These are phyloP conservation scores for Trichoderma koningii DNA, from an alignment of 2,329 filamentous ascomycete genomes.

Conservation along the genomic window DNA sequence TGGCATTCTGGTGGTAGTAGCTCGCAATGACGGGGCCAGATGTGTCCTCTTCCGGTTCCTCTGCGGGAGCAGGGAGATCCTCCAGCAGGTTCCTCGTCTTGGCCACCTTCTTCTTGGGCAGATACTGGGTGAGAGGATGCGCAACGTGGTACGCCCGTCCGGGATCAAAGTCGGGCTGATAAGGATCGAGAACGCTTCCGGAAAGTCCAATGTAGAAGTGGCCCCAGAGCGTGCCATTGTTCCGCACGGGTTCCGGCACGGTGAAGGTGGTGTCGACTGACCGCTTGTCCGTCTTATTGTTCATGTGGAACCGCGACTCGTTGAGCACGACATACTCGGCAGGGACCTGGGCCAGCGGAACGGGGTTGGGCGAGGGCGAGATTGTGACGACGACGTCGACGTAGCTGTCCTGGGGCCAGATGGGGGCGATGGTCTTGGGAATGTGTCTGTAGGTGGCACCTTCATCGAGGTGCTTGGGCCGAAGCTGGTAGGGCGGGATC, in stretches of 20 bases:
- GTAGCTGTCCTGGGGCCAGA: slow-evolving; percentile 79
- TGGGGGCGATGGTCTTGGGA: slow-evolving; percentile 75
- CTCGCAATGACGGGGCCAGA: slow-evolving; percentile 72
- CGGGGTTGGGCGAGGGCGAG: slow-evolving; percentile 71
- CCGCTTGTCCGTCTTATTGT: slow-evolving; percentile 77
- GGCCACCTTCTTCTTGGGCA: slow-evolving; percentile 83
- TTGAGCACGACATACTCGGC: slow-evolving; percentile 72
- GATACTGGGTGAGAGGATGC: slow-evolving; percentile 83
- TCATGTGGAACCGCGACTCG: slow-evolving; percentile 78
- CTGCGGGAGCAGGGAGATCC: slow-evolving; percentile 42
- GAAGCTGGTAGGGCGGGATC: slow-evolving; percentile 66
- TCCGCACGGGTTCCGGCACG: slow-evolving; percentile 77
- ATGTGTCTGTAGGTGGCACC: slow-evolving; percentile 65
- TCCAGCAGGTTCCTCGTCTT: slow-evolving; percentile 89
- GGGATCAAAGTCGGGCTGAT: slow-evolving; percentile 69
- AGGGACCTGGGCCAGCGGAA: slow-evolving; percentile 65
- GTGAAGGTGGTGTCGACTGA: slow-evolving; percentile 74
- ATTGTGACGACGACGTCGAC: slow-evolving; percentile 86
- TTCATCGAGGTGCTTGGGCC: slow-evolving; percentile 61
- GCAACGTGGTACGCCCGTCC: slow-evolving; percentile 79
- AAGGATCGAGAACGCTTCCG: slow-evolving; percentile 76
- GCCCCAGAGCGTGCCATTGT: slow-evolving; percentile 91
- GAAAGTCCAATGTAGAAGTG: slow-evolving; percentile 86
- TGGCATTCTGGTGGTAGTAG: slow-evolving; percentile 95
- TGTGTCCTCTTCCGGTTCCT: slow-evolving; percentile 55